These are phyloP conservation scores for Penicillium sp. DNA, from an alignment of 2,329 filamentous ascomycete genomes.

Conservation along the genomic window DNA sequence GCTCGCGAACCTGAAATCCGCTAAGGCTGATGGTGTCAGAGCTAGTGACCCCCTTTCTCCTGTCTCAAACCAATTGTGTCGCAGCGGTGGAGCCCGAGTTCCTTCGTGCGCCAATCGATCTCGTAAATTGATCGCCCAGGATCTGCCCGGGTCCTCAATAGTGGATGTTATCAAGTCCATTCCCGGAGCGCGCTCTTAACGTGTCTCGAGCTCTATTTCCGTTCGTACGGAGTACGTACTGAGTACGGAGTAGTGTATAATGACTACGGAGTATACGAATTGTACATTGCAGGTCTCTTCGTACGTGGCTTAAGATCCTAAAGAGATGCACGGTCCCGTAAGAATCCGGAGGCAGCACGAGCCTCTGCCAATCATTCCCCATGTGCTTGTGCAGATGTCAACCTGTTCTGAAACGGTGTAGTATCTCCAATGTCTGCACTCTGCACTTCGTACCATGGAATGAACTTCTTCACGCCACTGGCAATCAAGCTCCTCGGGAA, in stretches of 20 bases:
- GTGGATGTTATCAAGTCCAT: constrained; percentile 17
- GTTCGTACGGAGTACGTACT: too few relatives aligned
- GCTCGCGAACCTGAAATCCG: constrained; percentile 9
- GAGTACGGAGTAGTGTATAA: too few relatives aligned
- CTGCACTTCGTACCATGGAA: background rate
- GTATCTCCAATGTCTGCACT: background rate
- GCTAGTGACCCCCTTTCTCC: constrained; percentile 20
- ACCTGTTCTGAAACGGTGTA: background rate
- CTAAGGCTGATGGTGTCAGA: constrained; percentile 19
- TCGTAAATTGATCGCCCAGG: constrained; percentile 19
- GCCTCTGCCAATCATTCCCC: constrained; percentile 7
- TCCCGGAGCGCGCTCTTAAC: constrained; percentile 7
- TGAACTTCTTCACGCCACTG: background rate
- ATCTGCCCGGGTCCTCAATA: constrained; percentile 30
- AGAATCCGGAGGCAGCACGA: background rate
- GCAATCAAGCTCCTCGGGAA: background rate
- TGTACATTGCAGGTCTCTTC: too few relatives aligned
- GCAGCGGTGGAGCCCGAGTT: constrained; percentile 18
- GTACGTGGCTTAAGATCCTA: too few relatives aligned
- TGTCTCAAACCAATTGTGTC: constrained; percentile 17
- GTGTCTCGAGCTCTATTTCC: background rate
- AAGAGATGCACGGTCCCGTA: constrained; percentile 5
- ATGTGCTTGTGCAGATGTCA: constrained; percentile 15
- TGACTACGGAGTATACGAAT: too few relatives aligned
- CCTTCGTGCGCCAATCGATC: constrained; percentile 26